phyloP scores from a whole-genome alignment of 306 rosid genomes.

The Castanopsis chinensis region DNA sequence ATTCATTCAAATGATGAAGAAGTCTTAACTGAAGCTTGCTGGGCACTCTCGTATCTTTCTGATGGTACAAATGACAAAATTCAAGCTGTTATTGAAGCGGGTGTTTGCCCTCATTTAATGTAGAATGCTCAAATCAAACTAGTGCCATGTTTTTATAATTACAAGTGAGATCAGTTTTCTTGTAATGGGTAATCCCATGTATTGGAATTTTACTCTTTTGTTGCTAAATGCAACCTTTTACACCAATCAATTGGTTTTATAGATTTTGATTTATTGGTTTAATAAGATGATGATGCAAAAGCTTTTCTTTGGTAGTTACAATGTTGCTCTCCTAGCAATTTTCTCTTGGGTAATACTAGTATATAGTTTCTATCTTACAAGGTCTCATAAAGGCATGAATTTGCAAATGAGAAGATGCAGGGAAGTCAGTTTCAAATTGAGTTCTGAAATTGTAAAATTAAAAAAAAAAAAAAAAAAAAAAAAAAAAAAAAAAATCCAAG shows the following conservation, averaged over 20 bases:
- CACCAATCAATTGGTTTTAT: background rate
- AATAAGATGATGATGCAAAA: constrained; percentile 14
- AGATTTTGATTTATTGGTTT: background rate
- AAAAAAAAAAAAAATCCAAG: too few relatives aligned
- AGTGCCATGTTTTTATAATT: constrained; percentile 34
- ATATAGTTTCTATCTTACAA: constrained; percentile 30
- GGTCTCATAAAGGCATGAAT: constrained; percentile 55
- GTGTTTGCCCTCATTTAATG: constrained; percentile 70
- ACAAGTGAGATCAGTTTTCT: constrained; percentile 22
- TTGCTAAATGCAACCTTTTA: constrained; percentile 31
- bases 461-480: too few relatives aligned
- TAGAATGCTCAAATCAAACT: constrained; percentile 44
- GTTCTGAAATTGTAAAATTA: too few relatives aligned
- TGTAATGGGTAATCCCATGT: constrained; percentile 33
- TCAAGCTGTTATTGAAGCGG: constrained; percentile 85
- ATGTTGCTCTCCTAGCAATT: constrained; percentile 21
- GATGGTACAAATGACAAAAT: constrained; percentile 95
- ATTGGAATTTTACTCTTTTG: constrained; percentile 25
- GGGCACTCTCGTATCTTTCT: constrained; percentile 96
- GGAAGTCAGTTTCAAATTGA: background rate
- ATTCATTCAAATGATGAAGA: constrained; percentile 92
- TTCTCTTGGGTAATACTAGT: constrained; percentile 21
- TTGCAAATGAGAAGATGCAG: constrained; percentile 87
- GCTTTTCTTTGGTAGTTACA: constrained; percentile 7
- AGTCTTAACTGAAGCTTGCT: constrained; percentile 92